Evolutionary conservation across 306 rosid genomes (phyloP).

Genomic region (Quercus parvula): DNA sequence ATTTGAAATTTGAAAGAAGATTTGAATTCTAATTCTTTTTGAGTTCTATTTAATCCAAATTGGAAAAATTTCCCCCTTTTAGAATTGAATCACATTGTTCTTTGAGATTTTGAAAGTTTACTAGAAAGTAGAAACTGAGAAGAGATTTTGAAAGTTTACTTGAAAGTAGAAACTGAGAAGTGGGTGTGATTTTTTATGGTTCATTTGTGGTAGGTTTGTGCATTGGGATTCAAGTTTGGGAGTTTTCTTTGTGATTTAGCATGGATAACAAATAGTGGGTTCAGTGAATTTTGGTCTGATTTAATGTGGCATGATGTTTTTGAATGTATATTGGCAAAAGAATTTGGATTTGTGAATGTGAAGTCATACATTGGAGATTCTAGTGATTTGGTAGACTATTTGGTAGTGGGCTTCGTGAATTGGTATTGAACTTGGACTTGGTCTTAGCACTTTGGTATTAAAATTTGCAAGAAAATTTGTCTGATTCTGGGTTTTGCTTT

Average conservation of each 20-base stretch:
- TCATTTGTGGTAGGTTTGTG: not conserved
- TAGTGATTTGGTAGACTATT: slow-evolving; percentile 15
- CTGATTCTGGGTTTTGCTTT: not conserved
- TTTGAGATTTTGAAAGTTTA: not conserved
- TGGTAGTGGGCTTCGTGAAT: not conserved
- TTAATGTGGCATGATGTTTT: not conserved
- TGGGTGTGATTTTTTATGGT: not conserved
- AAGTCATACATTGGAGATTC: slow-evolving; percentile 19
- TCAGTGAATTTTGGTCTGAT: not conserved
- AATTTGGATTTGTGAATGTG: slow-evolving; percentile 15
- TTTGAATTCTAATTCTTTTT: too few relatives aligned
- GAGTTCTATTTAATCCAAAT: too few relatives aligned
- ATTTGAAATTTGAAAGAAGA: too few relatives aligned
- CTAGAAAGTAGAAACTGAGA: not conserved
- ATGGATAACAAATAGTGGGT: slow-evolving; percentile 14
- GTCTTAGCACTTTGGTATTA: slow-evolving; percentile 8
- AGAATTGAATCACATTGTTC: slow-evolving; percentile 15
- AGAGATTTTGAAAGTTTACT: not conserved
- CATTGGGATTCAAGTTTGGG: slow-evolving; percentile 18
- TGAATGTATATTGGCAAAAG: slow-evolving; percentile 2
- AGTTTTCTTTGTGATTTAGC: slow-evolving; percentile 7
- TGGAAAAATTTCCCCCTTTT: not conserved
- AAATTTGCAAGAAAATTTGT: slow-evolving; percentile 12
- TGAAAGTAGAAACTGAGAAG: not conserved
- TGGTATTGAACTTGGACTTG: not conserved